A percentile compares a stretch with the other conserved stretches of the same genome.
phyloP scores from a whole-genome alignment of 1,139 yeast species.

The Geotrichum phurueaensis region DNA sequence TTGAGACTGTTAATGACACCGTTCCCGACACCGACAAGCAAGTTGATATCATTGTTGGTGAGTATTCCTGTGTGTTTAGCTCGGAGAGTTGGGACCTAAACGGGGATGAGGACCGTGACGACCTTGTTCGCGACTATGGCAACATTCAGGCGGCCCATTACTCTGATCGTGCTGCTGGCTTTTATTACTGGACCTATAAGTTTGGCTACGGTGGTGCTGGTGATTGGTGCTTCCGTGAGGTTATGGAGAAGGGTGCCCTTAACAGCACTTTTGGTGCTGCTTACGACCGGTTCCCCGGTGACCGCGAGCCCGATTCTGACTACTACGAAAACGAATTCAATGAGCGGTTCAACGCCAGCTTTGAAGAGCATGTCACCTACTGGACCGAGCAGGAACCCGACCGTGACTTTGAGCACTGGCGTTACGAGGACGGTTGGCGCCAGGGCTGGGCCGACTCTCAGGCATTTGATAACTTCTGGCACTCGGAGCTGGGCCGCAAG shows the following conservation, averaged over 20 bases:
- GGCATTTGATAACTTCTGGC: constrained; percentile 60
- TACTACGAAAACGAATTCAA: constrained; percentile 37
- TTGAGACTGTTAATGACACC: constrained; percentile 48
- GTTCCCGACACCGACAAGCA: constrained; percentile 48
- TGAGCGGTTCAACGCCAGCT: constrained; percentile 39
- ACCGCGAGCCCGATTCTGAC: constrained; percentile 2
- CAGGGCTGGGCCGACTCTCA: constrained; percentile 68
- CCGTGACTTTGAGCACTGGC: constrained; percentile 68
- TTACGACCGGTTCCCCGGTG: not conserved
- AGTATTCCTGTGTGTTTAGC: constrained; percentile 81
- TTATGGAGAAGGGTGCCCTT: constrained; percentile 59
- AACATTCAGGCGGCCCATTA: constrained; percentile 43
- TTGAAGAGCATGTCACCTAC: constrained; percentile 50
- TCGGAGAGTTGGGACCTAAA: constrained; percentile 61
- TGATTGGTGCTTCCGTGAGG: constrained; percentile 87
- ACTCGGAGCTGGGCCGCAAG: constrained; percentile 65
- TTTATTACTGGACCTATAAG: constrained; percentile 84
- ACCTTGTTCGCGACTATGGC: constrained; percentile 41
- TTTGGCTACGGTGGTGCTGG: constrained; percentile 89
- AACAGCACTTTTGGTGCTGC: constrained; percentile 8
- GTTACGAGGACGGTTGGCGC: constrained; percentile 68
- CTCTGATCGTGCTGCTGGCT: constrained; percentile 56
- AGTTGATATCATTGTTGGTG: constrained; percentile 78
- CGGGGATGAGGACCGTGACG: constrained; percentile 38
- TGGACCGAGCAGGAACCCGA: constrained; percentile 59